phyloP scores from a whole-genome alignment of 1,284 basidiomycete genomes.

The Vanrija pseudolonga region DNA sequence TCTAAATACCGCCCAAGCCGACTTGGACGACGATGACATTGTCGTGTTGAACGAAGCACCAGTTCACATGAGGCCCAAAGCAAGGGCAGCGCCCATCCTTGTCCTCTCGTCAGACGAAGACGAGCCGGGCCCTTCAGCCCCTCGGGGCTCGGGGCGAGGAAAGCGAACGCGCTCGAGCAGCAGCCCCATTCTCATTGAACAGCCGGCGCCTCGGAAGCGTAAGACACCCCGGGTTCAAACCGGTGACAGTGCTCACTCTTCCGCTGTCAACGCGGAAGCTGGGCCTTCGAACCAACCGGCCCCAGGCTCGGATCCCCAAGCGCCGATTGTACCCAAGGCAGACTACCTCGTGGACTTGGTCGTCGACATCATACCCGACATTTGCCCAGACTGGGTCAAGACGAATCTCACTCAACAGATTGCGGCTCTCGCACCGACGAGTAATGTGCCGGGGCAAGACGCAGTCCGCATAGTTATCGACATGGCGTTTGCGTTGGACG shows the following conservation, averaged over 20 bases:
- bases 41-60: constrained; percentile 19
- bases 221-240: too few relatives aligned
- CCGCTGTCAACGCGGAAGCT: background rate
- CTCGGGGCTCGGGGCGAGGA: background rate
- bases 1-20: background rate
- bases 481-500: constrained; percentile 27
- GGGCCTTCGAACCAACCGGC: background rate
- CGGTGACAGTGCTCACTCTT: too few relatives aligned
- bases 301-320: background rate
- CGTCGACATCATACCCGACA: constrained; percentile 41
- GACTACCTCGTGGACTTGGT: constrained; percentile 28
- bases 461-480: constrained; percentile 22
- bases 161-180: background rate
- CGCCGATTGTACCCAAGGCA: constrained; percentile 7
- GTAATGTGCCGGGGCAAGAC: constrained; percentile 11
- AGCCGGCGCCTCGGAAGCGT: background rate
- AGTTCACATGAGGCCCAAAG: constrained; percentile 10
- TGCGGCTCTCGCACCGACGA: constrained; percentile 3
- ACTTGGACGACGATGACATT: constrained; percentile 10
- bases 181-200: constrained; percentile 1
- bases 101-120: constrained; percentile 19
- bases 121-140: background rate
- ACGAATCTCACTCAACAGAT: constrained; percentile 5
- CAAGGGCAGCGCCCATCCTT: constrained; percentile 20
- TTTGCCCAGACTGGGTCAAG: constrained; percentile 26